These are phyloP conservation scores for Gamsiella multidivaricata DNA, from an alignment of 192 early-diverging fungal species.

Conservation along the genomic window DNA sequence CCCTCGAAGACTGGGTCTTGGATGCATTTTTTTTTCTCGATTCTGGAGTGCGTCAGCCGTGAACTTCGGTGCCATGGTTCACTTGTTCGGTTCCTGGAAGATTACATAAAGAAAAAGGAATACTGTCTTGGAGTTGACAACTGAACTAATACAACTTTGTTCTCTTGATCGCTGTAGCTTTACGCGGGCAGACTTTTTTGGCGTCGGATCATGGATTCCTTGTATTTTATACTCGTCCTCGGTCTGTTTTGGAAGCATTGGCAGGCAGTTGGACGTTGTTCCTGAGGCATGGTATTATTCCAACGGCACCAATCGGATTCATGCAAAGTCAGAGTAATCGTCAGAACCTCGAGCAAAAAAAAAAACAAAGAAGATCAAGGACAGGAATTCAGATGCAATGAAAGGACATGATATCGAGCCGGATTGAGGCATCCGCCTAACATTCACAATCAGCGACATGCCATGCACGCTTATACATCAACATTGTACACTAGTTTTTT, in stretches of 20 bases:
- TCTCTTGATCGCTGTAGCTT: slow-evolving; percentile 56
- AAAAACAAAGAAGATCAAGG: neutral
- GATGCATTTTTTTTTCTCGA: too few species aligned
- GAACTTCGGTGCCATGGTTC: neutral
- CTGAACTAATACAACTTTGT: slow-evolving; percentile 2
- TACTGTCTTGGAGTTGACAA: neutral
- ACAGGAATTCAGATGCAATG: too few species aligned
- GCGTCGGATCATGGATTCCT: slow-evolving; percentile 76
- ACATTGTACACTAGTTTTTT: too few species aligned
- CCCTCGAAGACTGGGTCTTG: too few species aligned
- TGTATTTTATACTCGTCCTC: slow-evolving; percentile 62
- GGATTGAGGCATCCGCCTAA: too few species aligned
- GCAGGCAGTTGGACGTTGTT: slow-evolving; percentile 67
- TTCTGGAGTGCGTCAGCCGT: too few species aligned
- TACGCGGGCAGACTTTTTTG: slow-evolving; percentile 75
- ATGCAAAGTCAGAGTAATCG: slow-evolving; percentile 34
- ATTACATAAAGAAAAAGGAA: slow-evolving; percentile 2
- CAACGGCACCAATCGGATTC: neutral
- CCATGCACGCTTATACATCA: too few species aligned
- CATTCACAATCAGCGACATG: too few species aligned
- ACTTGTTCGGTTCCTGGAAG: neutral
- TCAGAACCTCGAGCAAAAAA: neutral
- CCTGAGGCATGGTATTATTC: slow-evolving; percentile 55
- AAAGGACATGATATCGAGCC: too few species aligned
- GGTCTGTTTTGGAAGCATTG: slow-evolving; percentile 76